Percentiles rank a stretch among this genome's conserved stretches.
phyloP scores from a whole-genome alignment of 163 green algal genomes.

The Smithsoniella earleae region DNA sequence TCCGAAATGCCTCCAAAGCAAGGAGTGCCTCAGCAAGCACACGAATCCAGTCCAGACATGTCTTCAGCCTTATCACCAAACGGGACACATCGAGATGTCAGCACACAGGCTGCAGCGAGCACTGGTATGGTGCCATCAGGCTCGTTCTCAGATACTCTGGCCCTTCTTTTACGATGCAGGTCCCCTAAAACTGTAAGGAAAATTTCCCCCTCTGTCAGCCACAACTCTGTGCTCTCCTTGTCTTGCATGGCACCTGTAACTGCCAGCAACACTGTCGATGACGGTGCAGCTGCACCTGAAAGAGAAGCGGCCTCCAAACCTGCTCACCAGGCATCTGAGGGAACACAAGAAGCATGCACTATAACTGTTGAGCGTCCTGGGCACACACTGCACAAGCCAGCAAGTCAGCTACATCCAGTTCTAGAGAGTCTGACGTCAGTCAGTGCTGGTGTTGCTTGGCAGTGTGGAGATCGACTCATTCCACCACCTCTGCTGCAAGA shows the following conservation, averaged over 20 bases:
- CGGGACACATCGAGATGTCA: neutral
- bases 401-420: no score
- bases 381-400: no score
- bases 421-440: no score
- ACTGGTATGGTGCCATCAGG: conserved; percentile 4
- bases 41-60: neutral
- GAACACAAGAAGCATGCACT: neutral
- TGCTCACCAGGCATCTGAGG: neutral
- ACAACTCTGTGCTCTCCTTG: neutral
- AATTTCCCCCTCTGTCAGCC: neutral
- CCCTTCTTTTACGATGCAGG: neutral
- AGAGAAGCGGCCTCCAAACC: neutral
- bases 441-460: no score
- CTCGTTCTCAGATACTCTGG: conserved; percentile 21
- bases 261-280: neutral
- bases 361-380: neutral
- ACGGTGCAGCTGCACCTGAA: neutral
- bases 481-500: no score
- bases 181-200: no score
- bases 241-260: neutral
- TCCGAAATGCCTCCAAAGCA: no score
- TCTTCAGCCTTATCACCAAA: neutral
- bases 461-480: no score
- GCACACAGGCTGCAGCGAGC: neutral
- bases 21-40: neutral